phyloP scores from a whole-genome alignment of 371 early-diverging fungal genomes.

The Mucor saturninus region DNA sequence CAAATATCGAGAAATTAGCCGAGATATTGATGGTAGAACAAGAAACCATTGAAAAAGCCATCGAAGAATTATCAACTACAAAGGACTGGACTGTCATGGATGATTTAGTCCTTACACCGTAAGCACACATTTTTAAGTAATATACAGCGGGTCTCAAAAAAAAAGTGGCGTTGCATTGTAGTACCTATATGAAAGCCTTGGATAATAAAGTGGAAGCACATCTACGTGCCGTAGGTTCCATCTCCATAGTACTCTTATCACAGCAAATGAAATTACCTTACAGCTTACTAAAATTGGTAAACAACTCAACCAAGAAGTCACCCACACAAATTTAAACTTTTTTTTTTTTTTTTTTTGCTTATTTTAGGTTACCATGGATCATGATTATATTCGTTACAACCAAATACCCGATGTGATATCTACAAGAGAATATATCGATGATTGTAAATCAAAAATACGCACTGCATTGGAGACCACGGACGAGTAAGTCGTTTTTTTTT shows the following conservation, averaged over 20 bases:
- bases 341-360: background rate
- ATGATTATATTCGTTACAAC: conserved; percentile 6
- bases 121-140: conserved; percentile 1
- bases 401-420: conserved; percentile 18
- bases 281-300: conserved; percentile 23
- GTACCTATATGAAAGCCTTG: background rate
- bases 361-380: background rate
- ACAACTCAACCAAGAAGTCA: background rate
- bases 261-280: conserved; percentile 27
- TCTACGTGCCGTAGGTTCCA: background rate
- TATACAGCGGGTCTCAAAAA: too few species aligned
- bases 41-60: background rate
- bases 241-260: conserved; percentile 14
- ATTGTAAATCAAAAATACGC: conserved; percentile 1
- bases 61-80: conserved; percentile 6
- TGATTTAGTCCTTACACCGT: conserved; percentile 29
- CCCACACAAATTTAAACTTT: too few species aligned
- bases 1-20: conserved; percentile 14
- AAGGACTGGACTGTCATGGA: conserved; percentile 20
- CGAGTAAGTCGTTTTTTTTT: conserved; percentile 12
- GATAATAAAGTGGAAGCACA: background rate
- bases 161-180: background rate
- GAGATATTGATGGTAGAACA: conserved; percentile 8
- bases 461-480: conserved; percentile 7
- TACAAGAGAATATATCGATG: conserved; percentile 5